These are phyloP conservation scores for Acanthamoeba healyi DNA, from an alignment of 208 protist genomes.

Conservation along the genomic window DNA sequence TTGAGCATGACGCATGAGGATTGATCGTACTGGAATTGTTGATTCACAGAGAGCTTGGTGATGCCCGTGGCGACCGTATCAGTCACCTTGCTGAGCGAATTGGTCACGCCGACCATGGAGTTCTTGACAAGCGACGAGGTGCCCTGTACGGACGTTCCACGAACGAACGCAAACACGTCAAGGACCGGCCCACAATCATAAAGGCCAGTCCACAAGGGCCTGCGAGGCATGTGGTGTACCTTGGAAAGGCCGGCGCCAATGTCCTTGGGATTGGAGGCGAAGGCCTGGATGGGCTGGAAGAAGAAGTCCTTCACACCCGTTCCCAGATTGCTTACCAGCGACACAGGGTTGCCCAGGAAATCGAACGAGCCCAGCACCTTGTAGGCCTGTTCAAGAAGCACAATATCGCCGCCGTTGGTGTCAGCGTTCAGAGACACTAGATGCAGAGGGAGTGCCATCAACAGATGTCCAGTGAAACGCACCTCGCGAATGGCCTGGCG, in stretches of 20 bases:
- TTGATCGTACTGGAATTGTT: constrained; percentile 76
- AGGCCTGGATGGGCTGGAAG: constrained; percentile 87
- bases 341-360: constrained; percentile 90
- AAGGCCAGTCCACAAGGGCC: too few relatives aligned
- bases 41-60: constrained; percentile 80
- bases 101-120: constrained; percentile 82
- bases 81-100: constrained; percentile 83
- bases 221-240: constrained; percentile 1
- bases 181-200: neutral
- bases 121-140: constrained; percentile 82
- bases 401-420: neutral
- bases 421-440: neutral
- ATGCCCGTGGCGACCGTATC: constrained; percentile 82
- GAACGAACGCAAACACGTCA: neutral
- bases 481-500: constrained; percentile 76
- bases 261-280: constrained; percentile 84
- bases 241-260: constrained; percentile 84
- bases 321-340: constrained; percentile 86
- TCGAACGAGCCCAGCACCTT: constrained; percentile 89
- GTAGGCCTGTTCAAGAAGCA: constrained; percentile 78
- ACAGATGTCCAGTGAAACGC: too few relatives aligned
- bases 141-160: too few relatives aligned
- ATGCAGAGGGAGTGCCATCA: neutral
- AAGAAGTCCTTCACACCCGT: constrained; percentile 90
- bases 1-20: constrained; percentile 78